These are phyloP conservation scores for Fomitopsis serialis DNA, from an alignment of 768 basidiomycete genomes.

Conservation along the genomic window DNA sequence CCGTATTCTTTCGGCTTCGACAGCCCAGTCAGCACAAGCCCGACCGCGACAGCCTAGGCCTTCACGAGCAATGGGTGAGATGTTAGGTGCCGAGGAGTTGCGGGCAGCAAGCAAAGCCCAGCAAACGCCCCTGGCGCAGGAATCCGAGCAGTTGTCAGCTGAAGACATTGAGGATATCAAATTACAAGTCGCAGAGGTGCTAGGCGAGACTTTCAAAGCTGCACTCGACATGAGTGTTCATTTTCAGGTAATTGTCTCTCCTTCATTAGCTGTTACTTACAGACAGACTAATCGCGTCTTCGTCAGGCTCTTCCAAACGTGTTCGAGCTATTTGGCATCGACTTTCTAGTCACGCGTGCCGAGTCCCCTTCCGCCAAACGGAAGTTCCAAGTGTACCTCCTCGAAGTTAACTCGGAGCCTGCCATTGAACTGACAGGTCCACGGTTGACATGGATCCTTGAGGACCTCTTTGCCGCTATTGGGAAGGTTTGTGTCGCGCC, in stretches of 20 bases:
- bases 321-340: slow-evolving; percentile 94
- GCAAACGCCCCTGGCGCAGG: neutral
- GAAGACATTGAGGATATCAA: slow-evolving; percentile 48
- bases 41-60: slow-evolving; percentile 3
- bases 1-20: slow-evolving; percentile 36
- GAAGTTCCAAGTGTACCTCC: slow-evolving; percentile 58
- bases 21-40: neutral
- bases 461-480: slow-evolving; percentile 73
- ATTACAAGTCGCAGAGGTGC: slow-evolving; percentile 53
- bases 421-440: slow-evolving; percentile 92
- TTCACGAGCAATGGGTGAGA: slow-evolving; percentile 9
- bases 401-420: slow-evolving; percentile 94
- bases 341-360: slow-evolving; percentile 68
- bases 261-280: neutral
- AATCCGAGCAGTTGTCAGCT: slow-evolving; percentile 21
- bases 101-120: neutral
- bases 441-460: slow-evolving; percentile 73
- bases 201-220: slow-evolving; percentile 83
- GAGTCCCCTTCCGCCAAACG: slow-evolving; percentile 15
- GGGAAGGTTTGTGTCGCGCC: slow-evolving; percentile 65
- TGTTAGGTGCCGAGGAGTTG: slow-evolving; percentile 7
- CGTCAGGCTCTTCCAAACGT: slow-evolving; percentile 79
- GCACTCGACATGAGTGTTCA: slow-evolving; percentile 77
- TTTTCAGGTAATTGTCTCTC: slow-evolving; percentile 59
- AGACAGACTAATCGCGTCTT: neutral